These are phyloP conservation scores for Betula pendula DNA, from an alignment of 306 rosid species.

Conservation along the genomic window DNA sequence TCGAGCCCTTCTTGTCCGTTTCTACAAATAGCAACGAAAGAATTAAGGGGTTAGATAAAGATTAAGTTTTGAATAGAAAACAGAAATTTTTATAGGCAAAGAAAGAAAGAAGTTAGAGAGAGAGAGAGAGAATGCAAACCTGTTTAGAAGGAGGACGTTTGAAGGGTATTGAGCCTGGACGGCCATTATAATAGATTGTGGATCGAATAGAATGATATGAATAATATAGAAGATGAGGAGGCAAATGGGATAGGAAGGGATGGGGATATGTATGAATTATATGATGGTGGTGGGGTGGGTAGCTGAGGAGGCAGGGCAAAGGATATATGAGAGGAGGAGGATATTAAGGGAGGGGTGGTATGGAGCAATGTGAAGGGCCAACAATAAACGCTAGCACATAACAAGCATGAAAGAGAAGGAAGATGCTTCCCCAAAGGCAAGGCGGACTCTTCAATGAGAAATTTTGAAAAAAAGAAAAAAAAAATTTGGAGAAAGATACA, in stretches of 20 bases:
- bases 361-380: conserved; percentile 40
- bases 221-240: conserved; percentile 8
- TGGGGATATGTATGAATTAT: conserved; percentile 9
- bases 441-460: conserved; percentile 63
- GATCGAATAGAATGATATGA: conserved; percentile 6
- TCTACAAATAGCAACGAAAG: conserved; percentile 36
- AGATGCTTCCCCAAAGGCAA: conserved; percentile 42
- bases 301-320: conserved; percentile 7
- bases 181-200: conserved; percentile 51
- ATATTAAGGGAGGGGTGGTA: conserved; percentile 19
- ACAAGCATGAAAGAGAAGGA: conserved; percentile 50
- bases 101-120: neutral
- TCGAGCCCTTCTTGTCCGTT: conserved; percentile 72
- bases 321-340: conserved; percentile 25
- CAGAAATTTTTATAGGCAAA: no score
- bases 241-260: conserved; percentile 15
- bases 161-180: conserved; percentile 99
- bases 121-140: conserved; percentile 42
- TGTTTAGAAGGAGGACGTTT: conserved; percentile 68
- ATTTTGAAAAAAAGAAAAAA: conserved; percentile 3
- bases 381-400: conserved; percentile 50
- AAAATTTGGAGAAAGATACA: conserved; percentile 14
- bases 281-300: conserved; percentile 17
- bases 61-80: no score
- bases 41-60: neutral